Conservation (phyloP, 176 grass and related monocot species). For the Rhipidocladum racemiflorum region DNA sequence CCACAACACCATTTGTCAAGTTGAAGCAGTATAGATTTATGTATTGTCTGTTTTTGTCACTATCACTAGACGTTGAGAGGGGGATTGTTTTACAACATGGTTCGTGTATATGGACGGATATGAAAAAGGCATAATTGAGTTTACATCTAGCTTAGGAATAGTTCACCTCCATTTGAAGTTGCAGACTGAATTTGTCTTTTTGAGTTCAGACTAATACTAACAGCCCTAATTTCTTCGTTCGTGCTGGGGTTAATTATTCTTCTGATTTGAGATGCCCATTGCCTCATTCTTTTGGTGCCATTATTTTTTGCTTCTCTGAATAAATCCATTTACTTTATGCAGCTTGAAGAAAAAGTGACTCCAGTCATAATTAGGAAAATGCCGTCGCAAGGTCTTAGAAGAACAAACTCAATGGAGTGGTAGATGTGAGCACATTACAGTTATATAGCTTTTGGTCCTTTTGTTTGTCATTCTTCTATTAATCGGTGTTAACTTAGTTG, state of each 20-base stretch:
- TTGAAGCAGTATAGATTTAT: not conserved
- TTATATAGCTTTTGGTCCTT: slow-evolving; percentile 23
- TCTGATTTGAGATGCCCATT: not conserved
- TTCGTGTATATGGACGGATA: not conserved
- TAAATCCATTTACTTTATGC: slow-evolving; percentile 29
- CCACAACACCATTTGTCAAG: not conserved
- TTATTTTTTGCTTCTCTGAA: not conserved
- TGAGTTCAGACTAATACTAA: not conserved
- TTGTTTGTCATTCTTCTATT: slow-evolving; percentile 26
- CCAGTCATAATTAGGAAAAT: slow-evolving; percentile 63
- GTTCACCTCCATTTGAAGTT: not conserved
- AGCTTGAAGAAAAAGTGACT: slow-evolving; percentile 64
- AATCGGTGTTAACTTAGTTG: slow-evolving; percentile 12
- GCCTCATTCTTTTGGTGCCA: not conserved
- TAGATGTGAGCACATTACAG: slow-evolving; percentile 42
- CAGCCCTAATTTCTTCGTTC: not conserved
- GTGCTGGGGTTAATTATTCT: not conserved
- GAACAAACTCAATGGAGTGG: slow-evolving; percentile 76
- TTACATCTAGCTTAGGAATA: not conserved
- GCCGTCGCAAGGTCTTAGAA: slow-evolving; percentile 43
- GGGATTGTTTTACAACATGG: not conserved
- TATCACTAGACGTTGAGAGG: not conserved
- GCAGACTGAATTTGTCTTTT: not conserved
- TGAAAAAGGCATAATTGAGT: not conserved
- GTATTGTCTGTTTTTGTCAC: not conserved